A percentile compares a stretch with the other conserved stretches of the same genome.
These are phyloP conservation scores for Apiotrichum veenhuisii DNA, from an alignment of 1,284 basidiomycete species.

Conservation along the genomic window DNA sequence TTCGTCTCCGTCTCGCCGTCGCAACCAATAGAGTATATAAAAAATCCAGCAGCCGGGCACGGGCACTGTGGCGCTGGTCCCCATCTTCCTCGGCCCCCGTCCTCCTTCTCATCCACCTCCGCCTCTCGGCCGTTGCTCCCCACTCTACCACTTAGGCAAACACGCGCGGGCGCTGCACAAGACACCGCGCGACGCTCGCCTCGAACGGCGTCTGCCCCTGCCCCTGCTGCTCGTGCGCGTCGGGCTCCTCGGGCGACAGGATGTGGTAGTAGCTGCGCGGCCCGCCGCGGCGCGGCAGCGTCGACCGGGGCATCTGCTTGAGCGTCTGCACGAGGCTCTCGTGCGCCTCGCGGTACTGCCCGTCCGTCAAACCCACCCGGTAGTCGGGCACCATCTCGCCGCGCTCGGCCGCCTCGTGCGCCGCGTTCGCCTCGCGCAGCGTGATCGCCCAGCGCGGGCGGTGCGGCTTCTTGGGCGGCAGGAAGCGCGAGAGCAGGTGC, in stretches of 20 bases:
- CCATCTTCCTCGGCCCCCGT: background rate
- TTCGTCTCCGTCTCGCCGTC: too few relatives aligned
- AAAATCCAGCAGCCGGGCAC: too few relatives aligned
- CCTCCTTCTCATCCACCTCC: background rate
- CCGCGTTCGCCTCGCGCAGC: conserved; percentile 13
- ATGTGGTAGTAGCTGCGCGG: conserved; percentile 6
- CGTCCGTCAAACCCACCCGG: conserved; percentile 33
- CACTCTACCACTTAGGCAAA: background rate
- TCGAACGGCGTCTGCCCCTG: conserved; percentile 41
- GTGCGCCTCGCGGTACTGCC: conserved; percentile 42
- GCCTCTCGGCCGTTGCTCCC: background rate
- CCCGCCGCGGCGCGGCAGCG: background rate
- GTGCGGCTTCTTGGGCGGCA: conserved; percentile 24
- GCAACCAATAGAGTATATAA: too few relatives aligned
- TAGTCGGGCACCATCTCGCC: conserved; percentile 19
- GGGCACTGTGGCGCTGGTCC: too few relatives aligned
- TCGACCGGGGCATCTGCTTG: conserved; percentile 19
- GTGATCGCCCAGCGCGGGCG: conserved; percentile 30
- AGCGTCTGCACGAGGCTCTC: conserved; percentile 37
- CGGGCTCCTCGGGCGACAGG: conserved; percentile 7
- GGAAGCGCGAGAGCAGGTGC: conserved; percentile 39
- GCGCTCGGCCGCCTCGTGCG: conserved; percentile 9
- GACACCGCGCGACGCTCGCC: conserved; percentile 36
- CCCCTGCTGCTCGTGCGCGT: background rate
- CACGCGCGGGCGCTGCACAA: conserved; percentile 31